A percentile compares a stretch with the other conserved stretches of the same genome.
Evolutionary conservation across 495 filamentous ascomycete genomes (phyloP).

Genomic region (Saxophila tyrrhenica): DNA sequence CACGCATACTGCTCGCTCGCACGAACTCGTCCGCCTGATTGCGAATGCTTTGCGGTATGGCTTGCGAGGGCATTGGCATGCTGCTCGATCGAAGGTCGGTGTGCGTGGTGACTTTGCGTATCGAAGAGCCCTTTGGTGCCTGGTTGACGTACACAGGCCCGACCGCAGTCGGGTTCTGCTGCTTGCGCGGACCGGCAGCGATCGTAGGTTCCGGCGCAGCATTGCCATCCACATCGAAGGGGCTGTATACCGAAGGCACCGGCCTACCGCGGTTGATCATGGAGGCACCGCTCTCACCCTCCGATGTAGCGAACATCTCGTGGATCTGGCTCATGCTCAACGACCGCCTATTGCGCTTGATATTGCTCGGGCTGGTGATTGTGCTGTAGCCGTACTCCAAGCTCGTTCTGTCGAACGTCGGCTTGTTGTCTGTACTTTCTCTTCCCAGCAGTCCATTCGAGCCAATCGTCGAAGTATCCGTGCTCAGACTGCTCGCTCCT

Average conservation of each 20-base stretch:
- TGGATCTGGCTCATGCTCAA: slow-evolving; percentile 79
- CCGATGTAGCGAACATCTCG: slow-evolving; percentile 36
- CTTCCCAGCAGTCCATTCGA: not conserved
- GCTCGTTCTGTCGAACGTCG: slow-evolving; percentile 60
- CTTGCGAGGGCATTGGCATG: not conserved
- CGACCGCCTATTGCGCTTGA: slow-evolving; percentile 50
- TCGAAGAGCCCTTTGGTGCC: not conserved
- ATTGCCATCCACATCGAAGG: slow-evolving; percentile 50
- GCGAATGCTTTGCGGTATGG: slow-evolving; percentile 20
- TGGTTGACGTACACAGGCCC: slow-evolving; percentile 21
- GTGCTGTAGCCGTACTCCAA: slow-evolving; percentile 52
- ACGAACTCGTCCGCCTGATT: slow-evolving; percentile 29
- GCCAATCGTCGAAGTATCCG: slow-evolving; percentile 4
- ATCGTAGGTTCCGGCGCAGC: slow-evolving; percentile 83
- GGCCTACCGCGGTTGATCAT: slow-evolving; percentile 27
- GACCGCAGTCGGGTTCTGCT: slow-evolving; percentile 38
- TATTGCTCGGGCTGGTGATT: slow-evolving; percentile 43
- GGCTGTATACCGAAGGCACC: slow-evolving; percentile 13
- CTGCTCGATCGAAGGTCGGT: slow-evolving; percentile 11
- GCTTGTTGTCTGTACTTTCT: slow-evolving; percentile 51
- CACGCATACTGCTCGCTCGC: slow-evolving; percentile 21
- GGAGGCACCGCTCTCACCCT: slow-evolving; percentile 1
- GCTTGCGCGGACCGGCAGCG: slow-evolving; percentile 62
- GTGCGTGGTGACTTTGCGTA: slow-evolving; percentile 17
- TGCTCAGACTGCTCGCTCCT: slow-evolving; percentile 1